Percentiles rank a stretch among this genome's conserved stretches.
phyloP scores from a whole-genome alignment of 164 flowering plant genomes.

The Vitis rotundifolia region DNA sequence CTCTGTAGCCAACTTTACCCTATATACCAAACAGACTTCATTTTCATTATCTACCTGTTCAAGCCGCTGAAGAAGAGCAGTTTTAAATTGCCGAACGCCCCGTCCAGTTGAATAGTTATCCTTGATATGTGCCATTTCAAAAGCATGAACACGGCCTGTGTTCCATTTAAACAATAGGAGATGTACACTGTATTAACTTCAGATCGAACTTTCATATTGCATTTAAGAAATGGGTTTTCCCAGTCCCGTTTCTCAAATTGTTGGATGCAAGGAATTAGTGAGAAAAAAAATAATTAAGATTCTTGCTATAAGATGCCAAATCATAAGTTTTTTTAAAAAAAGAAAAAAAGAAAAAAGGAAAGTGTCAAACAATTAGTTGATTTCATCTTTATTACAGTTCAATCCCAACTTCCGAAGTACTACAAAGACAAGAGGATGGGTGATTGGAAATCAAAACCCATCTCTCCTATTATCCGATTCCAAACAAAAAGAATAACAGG shows the following conservation, averaged over 20 bases:
- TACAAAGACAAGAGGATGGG: background rate
- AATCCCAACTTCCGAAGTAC: background rate
- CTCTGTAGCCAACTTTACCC: background rate
- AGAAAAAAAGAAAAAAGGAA: background rate
- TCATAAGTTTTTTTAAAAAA: background rate
- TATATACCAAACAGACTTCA: background rate
- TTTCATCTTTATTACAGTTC: background rate
- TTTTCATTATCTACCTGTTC: slow-evolving; percentile 47
- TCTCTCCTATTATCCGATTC: background rate
- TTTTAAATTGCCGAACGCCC: slow-evolving; percentile 86
- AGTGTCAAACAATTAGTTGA: background rate
- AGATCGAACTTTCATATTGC: background rate
- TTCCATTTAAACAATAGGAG: background rate
- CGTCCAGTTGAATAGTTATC: slow-evolving; percentile 73
- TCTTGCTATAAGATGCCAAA: background rate
- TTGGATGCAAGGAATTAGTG: background rate
- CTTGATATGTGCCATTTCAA: slow-evolving; percentile 68
- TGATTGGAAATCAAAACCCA: slow-evolving; percentile 3
- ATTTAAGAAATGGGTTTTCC: background rate
- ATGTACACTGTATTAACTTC: background rate
- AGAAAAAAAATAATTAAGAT: background rate
- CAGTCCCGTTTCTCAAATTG: background rate
- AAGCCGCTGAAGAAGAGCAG: slow-evolving; percentile 78
- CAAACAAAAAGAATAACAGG: no score
- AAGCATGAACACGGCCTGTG: slow-evolving; percentile 86